Evolutionary conservation across 192 early-diverging fungal genomes (phyloP).

Genomic region (Mortierella claussenii): DNA sequence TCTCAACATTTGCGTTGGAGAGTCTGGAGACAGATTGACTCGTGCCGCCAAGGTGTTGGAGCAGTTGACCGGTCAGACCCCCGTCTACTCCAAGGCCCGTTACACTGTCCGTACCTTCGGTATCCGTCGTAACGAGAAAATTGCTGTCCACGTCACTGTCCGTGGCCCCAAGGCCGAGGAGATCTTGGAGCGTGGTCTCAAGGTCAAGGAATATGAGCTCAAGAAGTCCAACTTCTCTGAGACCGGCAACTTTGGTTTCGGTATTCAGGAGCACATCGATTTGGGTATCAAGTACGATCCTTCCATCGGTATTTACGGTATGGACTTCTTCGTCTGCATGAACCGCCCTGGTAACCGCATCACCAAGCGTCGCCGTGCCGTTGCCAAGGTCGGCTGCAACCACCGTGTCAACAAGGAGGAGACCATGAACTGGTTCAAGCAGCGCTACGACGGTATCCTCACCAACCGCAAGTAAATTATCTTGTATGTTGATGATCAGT

Average conservation of each 20-base stretch:
- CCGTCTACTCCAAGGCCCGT: conserved; percentile 99
- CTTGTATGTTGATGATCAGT: too few relatives aligned
- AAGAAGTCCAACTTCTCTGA: conserved; percentile 94
- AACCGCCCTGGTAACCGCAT: conserved; percentile 97
- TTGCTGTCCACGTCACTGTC: conserved; percentile 98
- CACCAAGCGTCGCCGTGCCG: conserved; percentile 89
- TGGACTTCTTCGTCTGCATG: conserved; percentile 99
- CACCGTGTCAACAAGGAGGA: conserved; percentile 97
- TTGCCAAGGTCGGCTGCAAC: conserved; percentile 83
- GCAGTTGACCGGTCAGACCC: conserved; percentile 99
- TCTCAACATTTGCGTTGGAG: conserved; percentile 99
- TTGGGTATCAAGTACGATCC: conserved; percentile 99
- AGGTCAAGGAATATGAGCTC: conserved; percentile 99
- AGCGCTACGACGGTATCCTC: conserved; percentile 69
- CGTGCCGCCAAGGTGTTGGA: conserved; percentile 99
- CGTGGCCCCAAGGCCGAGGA: conserved; percentile 89
- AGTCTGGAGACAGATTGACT: conserved; percentile 99
- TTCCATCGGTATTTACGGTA: conserved; percentile 86
- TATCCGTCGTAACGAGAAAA: conserved; percentile 99
- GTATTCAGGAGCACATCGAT: conserved; percentile 99
- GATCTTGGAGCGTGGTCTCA: conserved; percentile 99
- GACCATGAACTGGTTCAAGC: conserved; percentile 98
- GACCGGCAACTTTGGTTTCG: conserved; percentile 99
- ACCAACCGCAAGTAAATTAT: conserved; percentile 52
- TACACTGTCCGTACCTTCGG: conserved; percentile 99